Percentiles rank a stretch among this genome's conserved stretches.
phyloP scores from a whole-genome alignment of 768 basidiomycete species.

The button mushroom (Agaricus bisporus) region DNA sequence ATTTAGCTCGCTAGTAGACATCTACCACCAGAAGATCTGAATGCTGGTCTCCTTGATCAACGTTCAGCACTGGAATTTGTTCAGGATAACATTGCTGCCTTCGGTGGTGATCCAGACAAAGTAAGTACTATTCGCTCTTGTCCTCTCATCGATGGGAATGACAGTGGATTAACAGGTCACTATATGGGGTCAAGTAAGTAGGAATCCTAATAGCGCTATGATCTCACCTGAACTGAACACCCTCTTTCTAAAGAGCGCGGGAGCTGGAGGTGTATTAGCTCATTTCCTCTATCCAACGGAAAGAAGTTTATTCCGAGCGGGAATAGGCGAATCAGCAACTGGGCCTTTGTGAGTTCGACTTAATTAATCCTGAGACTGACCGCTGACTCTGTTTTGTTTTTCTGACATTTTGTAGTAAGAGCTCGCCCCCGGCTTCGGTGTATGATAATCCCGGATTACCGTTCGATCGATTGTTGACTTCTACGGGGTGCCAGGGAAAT shows the following conservation, averaged over 20 bases:
- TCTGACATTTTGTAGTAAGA: conserved; percentile 34
- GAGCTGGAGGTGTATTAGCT: conserved; percentile 42
- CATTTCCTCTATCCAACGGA: conserved; percentile 39
- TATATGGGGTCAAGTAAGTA: conserved; percentile 48
- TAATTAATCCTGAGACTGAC: too few species aligned
- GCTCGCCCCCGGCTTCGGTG: conserved; percentile 35
- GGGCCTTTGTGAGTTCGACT: conserved; percentile 43
- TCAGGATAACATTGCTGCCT: conserved; percentile 57
- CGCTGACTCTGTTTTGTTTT: not conserved
- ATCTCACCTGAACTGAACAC: too few species aligned
- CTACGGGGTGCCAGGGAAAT: conserved; percentile 40
- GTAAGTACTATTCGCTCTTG: conserved; percentile 17
- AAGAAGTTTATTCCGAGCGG: conserved; percentile 40
- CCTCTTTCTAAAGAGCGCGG: conserved; percentile 20
- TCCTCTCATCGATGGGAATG: too few species aligned
- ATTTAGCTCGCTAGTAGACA: conserved; percentile 39
- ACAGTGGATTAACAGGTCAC: conserved; percentile 31
- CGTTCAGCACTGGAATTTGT: conserved; percentile 51
- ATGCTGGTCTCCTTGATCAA: conserved; percentile 59
- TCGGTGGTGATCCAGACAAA: conserved; percentile 54
- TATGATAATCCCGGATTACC: conserved; percentile 50
- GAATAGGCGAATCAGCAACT: conserved; percentile 45
- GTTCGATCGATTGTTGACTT: conserved; percentile 37
- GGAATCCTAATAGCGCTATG: conserved; percentile 36
- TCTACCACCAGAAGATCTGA: conserved; percentile 43